Conservation (phyloP, 495 filamentous ascomycete genomes). For the Penicillium arizonense region DNA sequence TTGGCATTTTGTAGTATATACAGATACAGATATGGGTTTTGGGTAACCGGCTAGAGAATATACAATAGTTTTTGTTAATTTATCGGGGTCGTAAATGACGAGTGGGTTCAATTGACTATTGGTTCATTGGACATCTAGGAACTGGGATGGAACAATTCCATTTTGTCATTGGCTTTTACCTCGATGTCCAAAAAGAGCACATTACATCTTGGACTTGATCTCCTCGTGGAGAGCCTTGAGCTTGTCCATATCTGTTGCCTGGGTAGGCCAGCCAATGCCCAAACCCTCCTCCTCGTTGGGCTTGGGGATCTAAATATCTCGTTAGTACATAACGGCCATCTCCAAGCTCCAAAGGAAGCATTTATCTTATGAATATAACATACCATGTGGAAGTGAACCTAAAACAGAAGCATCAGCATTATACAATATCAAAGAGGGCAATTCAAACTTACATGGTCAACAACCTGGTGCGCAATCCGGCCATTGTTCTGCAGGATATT, state of each 20-base stretch:
- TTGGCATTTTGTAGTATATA: conserved; percentile 14
- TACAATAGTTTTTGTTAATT: neutral
- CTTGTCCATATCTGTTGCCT: conserved; percentile 76
- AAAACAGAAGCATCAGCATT: neutral
- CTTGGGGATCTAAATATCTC: conserved; percentile 76
- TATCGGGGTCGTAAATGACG: neutral
- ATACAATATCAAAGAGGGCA: neutral
- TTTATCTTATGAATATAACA: conserved; percentile 11
- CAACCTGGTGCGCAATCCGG: conserved; percentile 85
- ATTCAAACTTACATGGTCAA: conserved; percentile 72
- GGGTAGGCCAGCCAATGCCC: conserved; percentile 74
- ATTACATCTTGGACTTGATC: conserved; percentile 85
- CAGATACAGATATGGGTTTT: neutral
- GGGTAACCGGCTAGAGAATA: conserved; percentile 1
- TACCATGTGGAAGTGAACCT: conserved; percentile 96
- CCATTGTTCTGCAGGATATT: conserved; percentile 99
- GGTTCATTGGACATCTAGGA: too few relatives aligned
- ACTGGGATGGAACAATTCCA: too few relatives aligned
- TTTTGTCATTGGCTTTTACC: neutral
- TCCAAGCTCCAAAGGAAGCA: neutral
- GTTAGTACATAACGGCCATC: conserved; percentile 10
- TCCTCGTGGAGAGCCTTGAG: conserved; percentile 78
- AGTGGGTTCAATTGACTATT: neutral
- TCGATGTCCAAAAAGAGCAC: neutral
- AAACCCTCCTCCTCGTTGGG: conserved; percentile 83